phyloP scores from a whole-genome alignment of 495 filamentous ascomycete genomes.

The Xylaria curta region DNA sequence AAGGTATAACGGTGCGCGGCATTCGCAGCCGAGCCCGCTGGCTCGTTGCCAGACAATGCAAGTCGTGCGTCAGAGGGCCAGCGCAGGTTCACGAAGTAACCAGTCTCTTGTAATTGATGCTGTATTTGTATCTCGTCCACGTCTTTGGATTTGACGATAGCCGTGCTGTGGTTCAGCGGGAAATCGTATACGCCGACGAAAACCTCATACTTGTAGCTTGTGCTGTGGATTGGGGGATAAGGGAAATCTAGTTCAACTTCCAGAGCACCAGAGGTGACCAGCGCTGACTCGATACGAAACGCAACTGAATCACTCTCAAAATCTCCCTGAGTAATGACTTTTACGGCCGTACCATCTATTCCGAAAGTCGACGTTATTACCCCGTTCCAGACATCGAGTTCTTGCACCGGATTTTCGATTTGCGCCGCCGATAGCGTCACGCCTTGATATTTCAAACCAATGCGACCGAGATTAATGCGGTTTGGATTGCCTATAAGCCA shows the following conservation, averaged over 20 bases:
- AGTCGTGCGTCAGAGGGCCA: conserved; percentile 42
- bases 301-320: conserved; percentile 47
- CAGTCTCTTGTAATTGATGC: conserved; percentile 46
- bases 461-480: conserved; percentile 53
- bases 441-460: conserved; percentile 52
- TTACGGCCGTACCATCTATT: conserved; percentile 37
- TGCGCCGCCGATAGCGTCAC: conserved; percentile 38
- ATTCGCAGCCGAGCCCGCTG: conserved; percentile 21
- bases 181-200: conserved; percentile 46
- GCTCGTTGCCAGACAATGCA: conserved; percentile 27
- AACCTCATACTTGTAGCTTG: conserved; percentile 37
- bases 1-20: conserved; percentile 34
- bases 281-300: conserved; percentile 42
- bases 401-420: conserved; percentile 35
- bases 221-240: conserved; percentile 46
- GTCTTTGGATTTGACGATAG: conserved; percentile 21
- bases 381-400: conserved; percentile 49
- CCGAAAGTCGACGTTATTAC: conserved; percentile 45
- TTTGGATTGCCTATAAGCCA: conserved; percentile 54
- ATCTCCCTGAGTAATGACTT: conserved; percentile 45
- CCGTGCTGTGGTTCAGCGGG: conserved; percentile 39
- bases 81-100: conserved; percentile 45
- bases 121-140: conserved; percentile 38
- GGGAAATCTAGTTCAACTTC: conserved; percentile 51
- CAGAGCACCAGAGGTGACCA: conserved; percentile 39